Evolutionary conservation across 352 stramenopile species (phyloP).

Genomic region (Pythium brassicae): DNA sequence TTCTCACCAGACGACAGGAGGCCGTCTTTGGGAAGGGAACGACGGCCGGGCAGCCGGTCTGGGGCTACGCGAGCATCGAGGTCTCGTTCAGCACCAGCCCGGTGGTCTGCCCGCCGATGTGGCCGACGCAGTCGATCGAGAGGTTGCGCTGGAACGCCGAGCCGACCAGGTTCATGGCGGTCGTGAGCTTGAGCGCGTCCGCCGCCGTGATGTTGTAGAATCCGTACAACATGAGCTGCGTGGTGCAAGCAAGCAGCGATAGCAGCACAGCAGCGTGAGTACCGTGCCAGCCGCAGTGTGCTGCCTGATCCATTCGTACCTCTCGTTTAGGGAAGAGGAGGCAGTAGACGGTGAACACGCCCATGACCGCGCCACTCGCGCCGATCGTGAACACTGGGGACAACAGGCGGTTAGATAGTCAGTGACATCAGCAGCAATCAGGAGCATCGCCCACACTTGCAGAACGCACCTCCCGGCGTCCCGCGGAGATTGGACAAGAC

Average conservation of each 20-base stretch:
- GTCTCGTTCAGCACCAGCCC: conserved; percentile 52
- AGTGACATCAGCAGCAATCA: no score
- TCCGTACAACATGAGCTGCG: conserved; percentile 58
- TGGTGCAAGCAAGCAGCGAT: conserved; percentile 1
- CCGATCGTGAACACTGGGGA: conserved; percentile 60
- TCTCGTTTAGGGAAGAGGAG: conserved; percentile 62
- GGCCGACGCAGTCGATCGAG: conserved; percentile 70
- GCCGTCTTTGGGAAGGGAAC: neutral
- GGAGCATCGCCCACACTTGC: no score
- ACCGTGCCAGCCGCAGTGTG: neutral
- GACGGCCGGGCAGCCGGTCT: neutral
- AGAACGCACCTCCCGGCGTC: conserved; percentile 24
- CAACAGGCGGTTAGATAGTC: no score
- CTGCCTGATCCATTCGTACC: conserved; percentile 21
- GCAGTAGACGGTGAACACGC: conserved; percentile 75
- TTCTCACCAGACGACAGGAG: no score
- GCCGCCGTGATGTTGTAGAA: conserved; percentile 54
- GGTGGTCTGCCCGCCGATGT: conserved; percentile 61
- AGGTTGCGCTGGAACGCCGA: conserved; percentile 54
- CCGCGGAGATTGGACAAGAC: conserved; percentile 61
- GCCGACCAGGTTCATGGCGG: conserved; percentile 52
- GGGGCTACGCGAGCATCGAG: conserved; percentile 16
- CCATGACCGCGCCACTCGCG: conserved; percentile 76
- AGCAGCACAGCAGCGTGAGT: neutral
- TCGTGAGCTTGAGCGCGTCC: conserved; percentile 65